Evolutionary conservation across 495 filamentous ascomycete genomes (phyloP).

Genomic region (Rusavskia elegans): DNA sequence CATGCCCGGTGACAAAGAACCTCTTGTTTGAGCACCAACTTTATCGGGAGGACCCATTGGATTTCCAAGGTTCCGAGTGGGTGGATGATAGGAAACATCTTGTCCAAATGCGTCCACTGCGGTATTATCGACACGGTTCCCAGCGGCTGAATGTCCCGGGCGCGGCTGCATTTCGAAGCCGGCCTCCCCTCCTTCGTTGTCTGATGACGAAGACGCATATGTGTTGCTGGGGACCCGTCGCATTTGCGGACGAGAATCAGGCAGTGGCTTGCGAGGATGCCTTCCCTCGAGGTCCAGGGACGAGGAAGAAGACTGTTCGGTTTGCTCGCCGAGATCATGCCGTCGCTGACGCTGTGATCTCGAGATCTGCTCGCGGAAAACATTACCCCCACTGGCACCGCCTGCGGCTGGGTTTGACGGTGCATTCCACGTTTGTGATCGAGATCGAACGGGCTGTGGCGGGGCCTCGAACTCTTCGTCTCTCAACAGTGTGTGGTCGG

Average conservation of each 20-base stretch:
- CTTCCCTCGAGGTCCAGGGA: slow-evolving; percentile 15
- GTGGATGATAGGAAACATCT: slow-evolving; percentile 23
- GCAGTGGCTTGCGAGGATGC: slow-evolving; percentile 14
- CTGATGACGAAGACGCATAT: slow-evolving; percentile 28
- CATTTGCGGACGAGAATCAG: slow-evolving; percentile 12
- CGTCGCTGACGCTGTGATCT: neutral
- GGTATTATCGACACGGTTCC: neutral
- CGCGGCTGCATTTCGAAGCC: slow-evolving; percentile 27
- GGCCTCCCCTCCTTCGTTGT: slow-evolving; percentile 14
- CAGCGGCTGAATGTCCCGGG: slow-evolving; percentile 10
- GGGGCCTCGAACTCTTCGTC: slow-evolving; percentile 13
- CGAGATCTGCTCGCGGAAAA: slow-evolving; percentile 7
- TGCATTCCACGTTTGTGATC: no score
- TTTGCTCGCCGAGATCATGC: neutral
- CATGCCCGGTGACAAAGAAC: neutral
- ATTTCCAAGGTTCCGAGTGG: neutral
- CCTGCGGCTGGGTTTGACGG: no score
- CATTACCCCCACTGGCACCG: neutral
- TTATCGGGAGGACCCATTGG: neutral
- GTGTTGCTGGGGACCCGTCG: slow-evolving; percentile 22
- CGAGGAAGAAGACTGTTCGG: neutral
- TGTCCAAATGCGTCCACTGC: slow-evolving; percentile 10
- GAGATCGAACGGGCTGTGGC: neutral
- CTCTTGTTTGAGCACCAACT: neutral
- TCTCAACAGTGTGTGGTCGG: neutral